Evolutionary conservation across 306 rosid genomes (phyloP).

Genomic region (Chamaecrista fasciculata): DNA sequence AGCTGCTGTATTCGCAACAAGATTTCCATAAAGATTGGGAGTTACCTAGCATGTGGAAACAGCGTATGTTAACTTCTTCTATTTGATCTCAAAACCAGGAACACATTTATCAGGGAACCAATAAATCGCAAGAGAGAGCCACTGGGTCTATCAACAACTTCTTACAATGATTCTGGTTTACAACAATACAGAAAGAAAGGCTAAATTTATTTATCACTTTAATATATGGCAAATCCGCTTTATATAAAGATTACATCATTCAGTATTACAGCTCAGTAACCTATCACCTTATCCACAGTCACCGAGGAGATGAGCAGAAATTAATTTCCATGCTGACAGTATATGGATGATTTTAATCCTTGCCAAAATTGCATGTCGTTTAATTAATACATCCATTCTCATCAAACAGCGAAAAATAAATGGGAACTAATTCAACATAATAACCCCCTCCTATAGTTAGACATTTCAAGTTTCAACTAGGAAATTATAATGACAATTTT

Average conservation of each 20-base stretch:
- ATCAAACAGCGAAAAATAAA: not conserved
- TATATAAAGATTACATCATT: not conserved
- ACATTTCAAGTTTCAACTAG: conserved; percentile 1
- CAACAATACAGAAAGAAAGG: not conserved
- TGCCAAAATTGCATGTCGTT: not conserved
- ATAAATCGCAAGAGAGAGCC: not conserved
- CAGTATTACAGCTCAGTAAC: not conserved
- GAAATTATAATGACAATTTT: not conserved
- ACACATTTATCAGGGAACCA: not conserved
- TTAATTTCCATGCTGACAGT: not conserved
- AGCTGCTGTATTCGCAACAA: conserved; percentile 93
- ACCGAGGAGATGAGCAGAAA: not conserved
- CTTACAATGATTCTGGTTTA: not conserved
- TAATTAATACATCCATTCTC: not conserved
- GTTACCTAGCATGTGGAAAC: conserved; percentile 68
- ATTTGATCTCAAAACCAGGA: not conserved
- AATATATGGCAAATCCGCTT: not conserved
- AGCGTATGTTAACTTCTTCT: conserved; percentile 12
- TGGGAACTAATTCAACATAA: not conserved
- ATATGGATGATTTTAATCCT: not conserved
- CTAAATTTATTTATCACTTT: not conserved
- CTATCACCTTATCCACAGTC: not conserved
- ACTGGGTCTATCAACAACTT: not conserved
- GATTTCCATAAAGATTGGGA: conserved; percentile 96
- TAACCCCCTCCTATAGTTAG: not conserved